A percentile compares a stretch with the other conserved stretches of the same genome.
Evolutionary conservation across 768 basidiomycete species (phyloP).

Genomic region (Suillus discolor): DNA sequence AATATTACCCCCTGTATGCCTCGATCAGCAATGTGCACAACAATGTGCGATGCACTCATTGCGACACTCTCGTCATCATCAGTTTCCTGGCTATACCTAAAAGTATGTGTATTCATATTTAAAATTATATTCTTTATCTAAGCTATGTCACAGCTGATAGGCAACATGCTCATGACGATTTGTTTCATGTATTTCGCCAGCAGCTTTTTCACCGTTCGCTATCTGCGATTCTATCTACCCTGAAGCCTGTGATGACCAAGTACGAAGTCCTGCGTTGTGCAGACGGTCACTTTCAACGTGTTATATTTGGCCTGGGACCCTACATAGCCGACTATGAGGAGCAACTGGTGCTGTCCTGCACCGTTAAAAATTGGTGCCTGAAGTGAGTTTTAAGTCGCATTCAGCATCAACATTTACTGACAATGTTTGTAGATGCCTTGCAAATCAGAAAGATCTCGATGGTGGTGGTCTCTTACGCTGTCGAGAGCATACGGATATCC

Average conservation of each 20-base stretch:
- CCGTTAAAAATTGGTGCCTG: no score
- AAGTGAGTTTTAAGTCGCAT: no score
- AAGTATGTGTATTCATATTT: slow-evolving; percentile 19
- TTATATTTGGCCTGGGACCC: slow-evolving; percentile 37
- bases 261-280: slow-evolving; percentile 15
- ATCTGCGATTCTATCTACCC: no score
- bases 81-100: slow-evolving; percentile 35
- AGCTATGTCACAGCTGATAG: no score
- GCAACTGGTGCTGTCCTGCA: no score
- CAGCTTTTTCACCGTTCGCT: no score
- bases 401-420: no score
- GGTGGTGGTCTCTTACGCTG: slow-evolving; percentile 8
- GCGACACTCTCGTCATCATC: slow-evolving; percentile 19
- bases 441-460: slow-evolving; percentile 13
- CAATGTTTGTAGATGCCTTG: slow-evolving; percentile 8
- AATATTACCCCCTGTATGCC: slow-evolving; percentile 16
- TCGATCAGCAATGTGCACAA: slow-evolving; percentile 17
- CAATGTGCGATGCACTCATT: slow-evolving; percentile 12
- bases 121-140: no score
- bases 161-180: no score
- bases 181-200: no score
- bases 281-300: slow-evolving; percentile 34
- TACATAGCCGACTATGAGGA: slow-evolving; percentile 14
- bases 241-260: no score
- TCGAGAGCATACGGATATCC: slow-evolving; percentile 22